phyloP scores from a whole-genome alignment of 1,284 basidiomycete genomes.

The Sphaerobolus stellatus region DNA sequence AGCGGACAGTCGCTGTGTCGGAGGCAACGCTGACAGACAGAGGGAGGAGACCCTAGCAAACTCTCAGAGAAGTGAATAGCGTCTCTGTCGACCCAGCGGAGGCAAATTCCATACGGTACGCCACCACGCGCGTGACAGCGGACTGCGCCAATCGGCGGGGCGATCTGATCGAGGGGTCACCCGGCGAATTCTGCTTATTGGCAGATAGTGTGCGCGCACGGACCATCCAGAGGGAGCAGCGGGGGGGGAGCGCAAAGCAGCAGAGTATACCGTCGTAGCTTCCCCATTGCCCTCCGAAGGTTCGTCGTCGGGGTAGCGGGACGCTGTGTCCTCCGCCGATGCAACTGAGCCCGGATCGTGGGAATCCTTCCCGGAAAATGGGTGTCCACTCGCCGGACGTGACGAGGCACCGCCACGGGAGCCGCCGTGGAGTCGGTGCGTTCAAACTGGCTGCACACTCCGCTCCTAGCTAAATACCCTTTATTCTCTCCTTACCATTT shows the following conservation, averaged over 20 bases:
- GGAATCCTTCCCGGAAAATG: not conserved
- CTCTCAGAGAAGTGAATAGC: not conserved
- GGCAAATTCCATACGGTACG: not conserved
- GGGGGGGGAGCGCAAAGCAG: too few relatives aligned
- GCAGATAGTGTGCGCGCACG: too few relatives aligned
- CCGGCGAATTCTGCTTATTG: too few relatives aligned
- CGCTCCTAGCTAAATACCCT: conserved; percentile 4
- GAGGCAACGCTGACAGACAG: not conserved
- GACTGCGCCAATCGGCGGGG: not conserved
- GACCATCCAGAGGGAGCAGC: too few relatives aligned
- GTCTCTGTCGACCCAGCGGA: not conserved
- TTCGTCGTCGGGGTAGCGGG: too few relatives aligned
- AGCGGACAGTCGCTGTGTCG: not conserved
- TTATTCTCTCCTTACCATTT: not conserved
- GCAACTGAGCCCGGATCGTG: conserved; percentile 3
- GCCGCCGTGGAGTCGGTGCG: not conserved
- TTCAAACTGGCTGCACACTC: not conserved
- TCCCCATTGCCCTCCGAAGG: too few relatives aligned
- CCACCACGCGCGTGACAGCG: not conserved
- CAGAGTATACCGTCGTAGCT: too few relatives aligned
- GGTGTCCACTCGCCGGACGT: conserved; percentile 8
- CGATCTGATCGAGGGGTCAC: not conserved
- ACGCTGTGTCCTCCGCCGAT: not conserved
- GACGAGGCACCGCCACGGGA: conserved; percentile 13
- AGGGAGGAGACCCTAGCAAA: not conserved